Base-by-base conservation (phyloP, 2,329 filamentous ascomycete genomes). In the Capronia coronata region DNA sequence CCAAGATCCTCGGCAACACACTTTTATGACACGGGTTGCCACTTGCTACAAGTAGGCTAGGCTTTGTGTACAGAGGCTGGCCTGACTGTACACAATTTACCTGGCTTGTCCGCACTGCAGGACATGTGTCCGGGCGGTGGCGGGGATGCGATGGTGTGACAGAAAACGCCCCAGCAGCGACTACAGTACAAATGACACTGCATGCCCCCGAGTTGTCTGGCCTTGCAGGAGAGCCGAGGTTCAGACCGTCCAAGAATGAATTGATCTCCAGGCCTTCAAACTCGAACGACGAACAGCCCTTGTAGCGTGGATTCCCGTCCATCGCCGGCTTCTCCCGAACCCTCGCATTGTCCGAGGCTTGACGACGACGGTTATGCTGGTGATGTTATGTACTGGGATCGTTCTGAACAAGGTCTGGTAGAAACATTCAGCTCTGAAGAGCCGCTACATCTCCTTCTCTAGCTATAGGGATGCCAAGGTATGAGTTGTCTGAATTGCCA, bases 101-200 rank as follows among this genome's bases (percentile, higher is more conserved):
- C n/a, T n/a, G n/a, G n/a, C n/a, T n/a, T n/a, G n/a, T n/a, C n/a
- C n/a, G 6, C 13, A 14, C 32, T 13, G 21, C 21, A 50, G 48
- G 48, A 50, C 25, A 46, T 41, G 48, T 50, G 42, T 21, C 48
- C 48, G 48, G 27, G 34, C 16, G 19, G 14, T 23, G 30, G 23
- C 16, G 32, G 29, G 29, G 18, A 32, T n/a, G 13, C 27, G 13
- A 18, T 14, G 16, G 14, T 18, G 16, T 32, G 38, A 49, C 34
- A 43, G 13, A 35, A 5, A 13, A 35, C 25, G 25, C 25, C n/a
- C n/a, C n/a, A n/a, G n/a, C n/a, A n/a, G n/a, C n/a, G n/a, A n/a
- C n/a, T n/a, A n/a, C n/a, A n/a, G n/a, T 27, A 10, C 30, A 11
- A 34, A 6, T 16, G 30, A 6, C 10, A 14, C 30, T 8, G 34